A percentile compares a stretch with the other conserved stretches of the same genome.
Conservation (phyloP, 2,329 filamentous ascomycete genomes). For the Paraconiothyrium sp. region DNA sequence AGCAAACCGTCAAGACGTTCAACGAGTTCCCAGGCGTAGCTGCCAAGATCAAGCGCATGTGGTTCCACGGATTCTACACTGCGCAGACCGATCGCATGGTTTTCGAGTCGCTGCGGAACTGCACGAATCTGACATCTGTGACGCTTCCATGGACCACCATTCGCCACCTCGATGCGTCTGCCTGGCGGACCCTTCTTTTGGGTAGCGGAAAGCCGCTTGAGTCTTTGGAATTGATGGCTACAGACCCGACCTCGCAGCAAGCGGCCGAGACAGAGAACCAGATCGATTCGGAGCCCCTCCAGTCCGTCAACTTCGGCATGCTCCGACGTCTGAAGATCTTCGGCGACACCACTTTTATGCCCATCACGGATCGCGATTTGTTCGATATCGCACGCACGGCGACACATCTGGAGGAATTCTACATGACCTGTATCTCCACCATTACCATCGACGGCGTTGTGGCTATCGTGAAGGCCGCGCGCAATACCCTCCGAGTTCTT, state of each 20-base stretch:
- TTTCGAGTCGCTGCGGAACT: slow-evolving; percentile 59
- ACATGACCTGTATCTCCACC: slow-evolving; percentile 63
- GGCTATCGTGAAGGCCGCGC: slow-evolving; percentile 61
- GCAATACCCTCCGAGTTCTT: slow-evolving; percentile 58
- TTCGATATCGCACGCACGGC: slow-evolving; percentile 61
- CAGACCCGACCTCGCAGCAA: slow-evolving; percentile 60
- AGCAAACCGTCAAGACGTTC: slow-evolving; percentile 59
- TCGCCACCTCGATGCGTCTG: slow-evolving; percentile 57
- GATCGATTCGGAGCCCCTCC: slow-evolving; percentile 56
- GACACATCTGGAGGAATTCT: slow-evolving; percentile 61
- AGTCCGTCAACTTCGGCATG: slow-evolving; percentile 60
- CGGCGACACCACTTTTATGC: slow-evolving; percentile 63
- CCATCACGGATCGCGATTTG: slow-evolving; percentile 61
- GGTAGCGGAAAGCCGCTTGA: slow-evolving; percentile 56
- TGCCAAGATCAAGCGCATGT: slow-evolving; percentile 61
- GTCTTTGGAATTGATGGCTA: slow-evolving; percentile 62
- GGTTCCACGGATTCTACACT: slow-evolving; percentile 65
- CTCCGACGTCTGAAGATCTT: slow-evolving; percentile 64
- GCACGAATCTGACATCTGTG: slow-evolving; percentile 57
- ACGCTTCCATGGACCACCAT: slow-evolving; percentile 64
- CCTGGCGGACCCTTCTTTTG: slow-evolving; percentile 60
- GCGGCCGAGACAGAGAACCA: slow-evolving; percentile 51
- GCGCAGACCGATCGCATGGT: slow-evolving; percentile 61
- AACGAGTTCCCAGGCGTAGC: slow-evolving; percentile 56
- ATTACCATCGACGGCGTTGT: slow-evolving; percentile 63